Evolutionary conservation across 768 basidiomycete genomes (phyloP), one percentile per base, ranked within the genome.

Genomic region (Daedaleopsis nitida): DNA sequence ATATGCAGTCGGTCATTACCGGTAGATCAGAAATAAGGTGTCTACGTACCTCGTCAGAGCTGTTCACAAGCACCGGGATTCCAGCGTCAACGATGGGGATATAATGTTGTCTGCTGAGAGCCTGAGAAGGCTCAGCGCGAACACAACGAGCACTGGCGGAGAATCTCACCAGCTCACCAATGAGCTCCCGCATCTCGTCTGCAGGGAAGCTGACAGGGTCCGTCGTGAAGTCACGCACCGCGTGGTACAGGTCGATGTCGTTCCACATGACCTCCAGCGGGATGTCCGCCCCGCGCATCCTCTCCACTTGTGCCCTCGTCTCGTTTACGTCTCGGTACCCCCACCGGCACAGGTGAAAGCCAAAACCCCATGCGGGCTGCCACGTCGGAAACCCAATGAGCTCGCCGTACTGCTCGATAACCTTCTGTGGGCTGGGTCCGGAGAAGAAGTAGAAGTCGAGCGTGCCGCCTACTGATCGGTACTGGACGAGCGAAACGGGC

Each of bases 221-320:
- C 8, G 80, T 73, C 5, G 89, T 91, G 64, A 89, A 89, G 71
- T 88, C 88, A 14, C 89, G 80, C 38, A 81, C 76, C 27, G 86
- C 83, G 65, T 88, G 84, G 65, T 88, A 90, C 55, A 90, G 63
- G 72, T 91, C 88, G 61, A 91, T 88, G 65, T 90, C 89, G 67
- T 87, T 89, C 89, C 89, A 91, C 80, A 88, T 88, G 47, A 85
- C 87, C 82, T 94, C 91, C 6, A 93, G 78, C n/a, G 91, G 92
- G 60, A 94, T 84, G 54, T 83, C 78, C 0, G 89, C 88, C 21
- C 79, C 83, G 17, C 85, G 79, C 90, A 81, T 91, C 64, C 73
- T 81, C 34, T 68, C 70, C 54, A 86, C 84, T 19, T 83, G 79
- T 52, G 80, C 78, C 34, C 77, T 77, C 10, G 85, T 86, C 65